Percentiles rank a stretch among this genome's conserved stretches.
These are phyloP conservation scores for Trichaptum fuscoviolaceum DNA, from an alignment of 768 basidiomycete genomes.

Conservation along the genomic window DNA sequence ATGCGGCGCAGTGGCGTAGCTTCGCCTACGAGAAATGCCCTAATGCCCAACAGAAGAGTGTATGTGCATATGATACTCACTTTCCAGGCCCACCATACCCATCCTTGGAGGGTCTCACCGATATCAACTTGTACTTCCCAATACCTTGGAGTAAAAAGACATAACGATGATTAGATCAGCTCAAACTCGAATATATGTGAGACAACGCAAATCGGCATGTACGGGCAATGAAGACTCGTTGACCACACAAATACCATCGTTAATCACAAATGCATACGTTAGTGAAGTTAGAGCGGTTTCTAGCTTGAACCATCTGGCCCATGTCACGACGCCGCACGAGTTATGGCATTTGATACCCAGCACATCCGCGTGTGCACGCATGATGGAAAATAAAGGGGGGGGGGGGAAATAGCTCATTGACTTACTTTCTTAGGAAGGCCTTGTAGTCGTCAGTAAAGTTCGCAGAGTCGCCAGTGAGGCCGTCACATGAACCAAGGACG, in stretches of 20 bases:
- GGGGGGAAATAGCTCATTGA: constrained; percentile 15
- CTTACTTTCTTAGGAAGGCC: constrained; percentile 54
- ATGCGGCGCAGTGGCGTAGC: neutral
- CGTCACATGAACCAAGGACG: constrained; percentile 55
- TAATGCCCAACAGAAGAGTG: neutral
- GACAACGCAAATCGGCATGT: neutral
- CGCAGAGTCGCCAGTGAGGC: constrained; percentile 53
- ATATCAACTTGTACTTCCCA: constrained; percentile 78
- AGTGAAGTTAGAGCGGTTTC: neutral
- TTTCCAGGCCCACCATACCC: constrained; percentile 82
- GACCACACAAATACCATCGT: too few relatives aligned
- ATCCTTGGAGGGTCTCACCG: constrained; percentile 66
- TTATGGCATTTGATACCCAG: neutral
- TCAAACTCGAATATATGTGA: neutral
- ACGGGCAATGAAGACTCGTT: neutral
- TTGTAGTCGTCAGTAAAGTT: constrained; percentile 61
- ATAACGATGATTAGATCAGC: neutral
- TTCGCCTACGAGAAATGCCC: neutral
- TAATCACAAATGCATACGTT: too few relatives aligned
- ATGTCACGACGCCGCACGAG: neutral
- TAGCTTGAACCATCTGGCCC: neutral
- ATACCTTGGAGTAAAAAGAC: constrained; percentile 39
- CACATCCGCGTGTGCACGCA: neutral
- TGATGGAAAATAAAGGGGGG: neutral
- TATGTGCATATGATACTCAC: constrained; percentile 26